Evolutionary conservation across 2,329 filamentous ascomycete genomes (phyloP).

Genomic region (Colletotrichum filicis): DNA sequence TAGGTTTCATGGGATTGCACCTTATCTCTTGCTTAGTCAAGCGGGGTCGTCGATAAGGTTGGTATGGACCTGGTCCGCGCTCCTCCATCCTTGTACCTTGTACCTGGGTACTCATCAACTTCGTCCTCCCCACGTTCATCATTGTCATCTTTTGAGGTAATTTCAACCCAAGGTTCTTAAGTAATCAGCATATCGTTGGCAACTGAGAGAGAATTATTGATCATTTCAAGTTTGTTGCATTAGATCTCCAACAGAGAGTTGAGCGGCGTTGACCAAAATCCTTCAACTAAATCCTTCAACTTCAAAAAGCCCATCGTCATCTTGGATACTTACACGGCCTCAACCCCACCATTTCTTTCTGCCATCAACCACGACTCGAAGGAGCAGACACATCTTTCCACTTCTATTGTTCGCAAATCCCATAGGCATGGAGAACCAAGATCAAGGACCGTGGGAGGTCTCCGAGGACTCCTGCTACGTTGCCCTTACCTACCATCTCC

Average conservation of each 20-base stretch:
- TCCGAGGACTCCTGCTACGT: slow-evolving; percentile 69
- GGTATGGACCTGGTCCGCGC: not conserved
- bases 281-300: not conserved
- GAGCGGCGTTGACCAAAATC: not conserved
- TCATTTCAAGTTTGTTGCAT: not conserved
- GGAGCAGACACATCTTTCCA: not conserved
- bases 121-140: not conserved
- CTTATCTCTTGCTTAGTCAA: slow-evolving; percentile 30
- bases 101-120: not conserved
- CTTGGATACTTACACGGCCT: not conserved
- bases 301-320: not conserved
- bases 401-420: not conserved
- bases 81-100: not conserved
- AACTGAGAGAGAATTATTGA: not conserved
- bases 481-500: slow-evolving; percentile 71
- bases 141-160: not conserved
- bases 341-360: not conserved
- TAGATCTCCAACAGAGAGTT: not conserved
- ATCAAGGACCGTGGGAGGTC: slow-evolving; percentile 49
- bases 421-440: slow-evolving; percentile 3
- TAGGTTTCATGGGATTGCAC: not conserved
- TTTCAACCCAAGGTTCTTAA: not conserved
- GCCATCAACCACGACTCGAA: not conserved
- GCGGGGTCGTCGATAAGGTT: not conserved
- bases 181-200: not conserved